Conservation (phyloP, 805 yeast genomes). For the Candida gorgasii region DNA sequence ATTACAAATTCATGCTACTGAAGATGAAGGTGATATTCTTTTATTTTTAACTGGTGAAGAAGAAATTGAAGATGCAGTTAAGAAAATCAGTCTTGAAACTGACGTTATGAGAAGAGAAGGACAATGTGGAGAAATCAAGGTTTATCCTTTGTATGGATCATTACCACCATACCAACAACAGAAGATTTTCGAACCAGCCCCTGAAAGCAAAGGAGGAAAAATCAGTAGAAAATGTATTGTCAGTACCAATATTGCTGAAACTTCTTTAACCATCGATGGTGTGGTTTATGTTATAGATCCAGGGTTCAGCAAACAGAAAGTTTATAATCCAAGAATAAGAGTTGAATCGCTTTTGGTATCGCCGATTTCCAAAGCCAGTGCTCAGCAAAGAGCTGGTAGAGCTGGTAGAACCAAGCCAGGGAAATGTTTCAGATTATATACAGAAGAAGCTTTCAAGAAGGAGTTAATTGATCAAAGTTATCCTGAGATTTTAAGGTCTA, state of each 20-base stretch:
- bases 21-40: conserved; percentile 87
- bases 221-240: conserved; percentile 95
- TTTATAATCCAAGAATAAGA: conserved; percentile 92
- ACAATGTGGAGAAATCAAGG: conserved; percentile 83
- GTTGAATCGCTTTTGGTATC: conserved; percentile 93
- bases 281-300: conserved; percentile 97
- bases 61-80: conserved; percentile 95
- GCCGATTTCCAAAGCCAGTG: conserved; percentile 95
- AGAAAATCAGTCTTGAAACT: conserved; percentile 82
- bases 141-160: conserved; percentile 94
- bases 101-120: conserved; percentile 89
- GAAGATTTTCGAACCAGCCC: conserved; percentile 89
- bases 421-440: conserved; percentile 92
- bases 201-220: conserved; percentile 72
- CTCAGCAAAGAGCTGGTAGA: conserved; percentile 99
- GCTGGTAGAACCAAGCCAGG: conserved; percentile 99
- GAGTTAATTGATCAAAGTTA: conserved; percentile 94
- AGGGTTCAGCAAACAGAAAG: conserved; percentile 95
- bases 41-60: conserved; percentile 94
- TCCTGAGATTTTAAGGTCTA: conserved; percentile 92
- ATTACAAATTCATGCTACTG: conserved; percentile 94
- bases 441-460: conserved; percentile 93
- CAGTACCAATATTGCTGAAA: conserved; percentile 95
- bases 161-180: conserved; percentile 96
- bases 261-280: conserved; percentile 96